Evolutionary conservation across 495 filamentous ascomycete genomes (phyloP).

Genomic region (Aspergillus conjunctus): DNA sequence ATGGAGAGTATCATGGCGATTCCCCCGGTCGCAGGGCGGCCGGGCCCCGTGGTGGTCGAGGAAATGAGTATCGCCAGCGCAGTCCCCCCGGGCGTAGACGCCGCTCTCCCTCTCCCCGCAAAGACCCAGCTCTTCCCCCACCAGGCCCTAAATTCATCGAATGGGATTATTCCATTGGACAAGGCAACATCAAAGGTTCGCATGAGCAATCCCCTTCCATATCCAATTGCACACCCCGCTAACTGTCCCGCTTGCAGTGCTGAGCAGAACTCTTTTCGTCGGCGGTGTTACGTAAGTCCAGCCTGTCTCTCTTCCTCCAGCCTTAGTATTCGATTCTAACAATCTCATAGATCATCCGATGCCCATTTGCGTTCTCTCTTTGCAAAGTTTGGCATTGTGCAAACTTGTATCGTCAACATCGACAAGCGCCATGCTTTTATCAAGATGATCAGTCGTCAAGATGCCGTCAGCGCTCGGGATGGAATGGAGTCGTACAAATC

Average conservation of each 20-base stretch:
- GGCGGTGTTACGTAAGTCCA: conserved; percentile 86
- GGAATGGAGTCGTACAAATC: conserved; percentile 82
- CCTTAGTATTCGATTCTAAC: conserved; percentile 12
- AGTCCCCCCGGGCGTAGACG: conserved; percentile 68
- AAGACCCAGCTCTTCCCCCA: conserved; percentile 56
- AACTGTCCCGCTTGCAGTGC: conserved; percentile 53
- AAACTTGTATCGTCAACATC: conserved; percentile 96
- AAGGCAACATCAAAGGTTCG: conserved; percentile 75
- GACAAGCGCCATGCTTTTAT: conserved; percentile 99
- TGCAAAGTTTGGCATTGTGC: conserved; percentile 76
- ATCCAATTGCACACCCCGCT: conserved; percentile 9
- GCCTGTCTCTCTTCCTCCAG: neutral
- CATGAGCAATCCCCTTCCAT: neutral
- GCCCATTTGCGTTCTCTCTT: conserved; percentile 78
- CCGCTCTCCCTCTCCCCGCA: conserved; percentile 60
- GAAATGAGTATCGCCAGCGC: conserved; percentile 79
- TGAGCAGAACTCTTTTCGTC: conserved; percentile 94
- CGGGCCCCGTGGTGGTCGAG: too few species aligned
- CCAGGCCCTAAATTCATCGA: conserved; percentile 76
- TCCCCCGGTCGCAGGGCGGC: conserved; percentile 61
- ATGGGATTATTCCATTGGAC: conserved; percentile 71
- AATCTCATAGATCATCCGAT: conserved; percentile 65
- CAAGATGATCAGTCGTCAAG: conserved; percentile 89
- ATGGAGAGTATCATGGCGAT: conserved; percentile 65
- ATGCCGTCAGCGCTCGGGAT: conserved; percentile 82